Base-by-base conservation (phyloP, 192 early-diverging fungal species). In the Coemansia sp. region DNA sequence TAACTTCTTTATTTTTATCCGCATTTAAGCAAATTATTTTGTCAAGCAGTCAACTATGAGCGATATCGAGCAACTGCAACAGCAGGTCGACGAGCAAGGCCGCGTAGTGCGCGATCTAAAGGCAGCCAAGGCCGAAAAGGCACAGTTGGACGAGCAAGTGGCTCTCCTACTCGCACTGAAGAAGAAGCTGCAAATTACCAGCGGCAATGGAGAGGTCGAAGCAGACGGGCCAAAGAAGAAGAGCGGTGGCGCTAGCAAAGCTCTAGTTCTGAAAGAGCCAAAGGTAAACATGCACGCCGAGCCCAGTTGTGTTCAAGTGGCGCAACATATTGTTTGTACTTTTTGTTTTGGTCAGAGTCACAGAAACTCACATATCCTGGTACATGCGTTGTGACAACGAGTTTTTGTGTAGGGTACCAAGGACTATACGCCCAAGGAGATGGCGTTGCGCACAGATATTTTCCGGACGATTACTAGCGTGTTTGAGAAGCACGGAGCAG, bases 401-500 rank as follows among this genome's bases (percentile, higher is more conserved):
- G 90, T 61, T 16, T 64, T 64, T 32, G 42, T 38, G 6, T 69
- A 75, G 92, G 97, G 97, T 2, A 99, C 97, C 47, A 92, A 90
- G 73, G 96, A 99, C 82, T 99, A 94, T 72, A 89, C 87, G 49
- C 91, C 93, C 44, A 92, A 95, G 72, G 97, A 99, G 64, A 99
- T 99, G 97, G 91, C 97, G n/a, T 84, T 98, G 60, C 89, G 97
- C 17, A 91, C 96, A 70, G 84, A 91, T 68, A 93, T 99, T 44
- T 98, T 98, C 70, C 75, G 85, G 10, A 96, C 91, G 11, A 96
- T 99, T 67, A 89, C 86, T 23, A 55, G 49, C 3, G 88, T 98
- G 35, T 98, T 99, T 85, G 95, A 98, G 73, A 90, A 91, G 65
- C 97, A 99, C 86, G 96, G 97, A 43, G 97, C 92, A 10, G 94